A percentile compares a stretch with the other conserved stretches of the same genome.
phyloP scores from a whole-genome alignment of 345 rosid species.

The Lumnitzera racemosa region DNA sequence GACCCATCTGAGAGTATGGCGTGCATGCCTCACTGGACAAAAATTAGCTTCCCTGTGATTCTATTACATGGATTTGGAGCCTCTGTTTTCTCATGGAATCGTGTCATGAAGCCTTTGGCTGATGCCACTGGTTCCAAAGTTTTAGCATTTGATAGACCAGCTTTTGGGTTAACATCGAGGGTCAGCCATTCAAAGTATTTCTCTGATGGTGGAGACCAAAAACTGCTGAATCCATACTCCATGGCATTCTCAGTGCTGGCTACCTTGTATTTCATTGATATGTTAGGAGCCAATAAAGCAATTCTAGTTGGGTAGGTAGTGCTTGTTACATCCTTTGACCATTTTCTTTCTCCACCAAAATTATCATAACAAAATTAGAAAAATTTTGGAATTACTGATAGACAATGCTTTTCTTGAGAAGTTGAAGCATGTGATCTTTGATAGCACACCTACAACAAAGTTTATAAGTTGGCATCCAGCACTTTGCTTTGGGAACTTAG shows the following conservation, averaged over 20 bases:
- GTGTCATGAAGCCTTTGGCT: constrained; percentile 66
- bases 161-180: constrained; percentile 88
- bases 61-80: constrained; percentile 93
- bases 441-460: too few relatives aligned
- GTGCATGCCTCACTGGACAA: constrained; percentile 3
- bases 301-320: constrained; percentile 70
- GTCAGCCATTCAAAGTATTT: constrained; percentile 17
- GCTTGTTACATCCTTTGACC: background rate
- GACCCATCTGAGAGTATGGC: constrained; percentile 10
- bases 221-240: constrained; percentile 68
- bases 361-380: background rate
- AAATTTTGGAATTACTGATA: background rate
- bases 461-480: too few relatives aligned
- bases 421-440: too few relatives aligned
- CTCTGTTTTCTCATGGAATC: constrained; percentile 80
- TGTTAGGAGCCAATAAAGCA: constrained; percentile 61
- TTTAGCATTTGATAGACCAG: constrained; percentile 88
- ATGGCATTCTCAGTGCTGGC: constrained; percentile 75
- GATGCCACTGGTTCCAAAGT: constrained; percentile 52
- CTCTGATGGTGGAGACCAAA: constrained; percentile 17
- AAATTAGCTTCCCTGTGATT: constrained; percentile 50
- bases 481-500: too few relatives aligned
- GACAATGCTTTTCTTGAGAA: background rate
- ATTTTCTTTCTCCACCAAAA: background rate
- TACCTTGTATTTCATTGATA: constrained; percentile 62